Base-by-base conservation (phyloP, 1,139 yeast species). In the Debaryomycetaceae sp. region DNA sequence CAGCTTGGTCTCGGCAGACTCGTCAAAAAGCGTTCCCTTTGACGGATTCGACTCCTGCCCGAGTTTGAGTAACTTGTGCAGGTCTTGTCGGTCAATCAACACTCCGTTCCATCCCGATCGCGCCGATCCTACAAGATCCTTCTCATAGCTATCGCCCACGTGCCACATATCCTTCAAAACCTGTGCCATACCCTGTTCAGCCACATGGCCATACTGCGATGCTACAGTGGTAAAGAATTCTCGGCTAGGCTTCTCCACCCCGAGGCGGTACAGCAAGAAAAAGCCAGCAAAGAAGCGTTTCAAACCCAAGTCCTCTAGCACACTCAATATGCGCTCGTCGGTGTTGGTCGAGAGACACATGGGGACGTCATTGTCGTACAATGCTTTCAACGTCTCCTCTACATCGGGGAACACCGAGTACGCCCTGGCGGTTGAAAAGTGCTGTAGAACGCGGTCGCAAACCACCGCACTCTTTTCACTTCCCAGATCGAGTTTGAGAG, bases 51-150 rank as follows among this genome's bases (percentile, higher is more conserved):
- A 18, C 8, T 16, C 23, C n/a, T 28, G 28, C 15, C 26, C 27
- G 11, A 7, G 12, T n/a, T 33, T 33, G 31, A 52, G 45, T 33
- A 51, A 51, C 15, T 42, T 45, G 24, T 56, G 51, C 3, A 30
- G 26, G 13, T 43, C 37, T 2, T 41, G 34, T 39, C 80, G 53
- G 42, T 74, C 78, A 8, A 75, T 36, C 20, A 71, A 51, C 1
- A 77, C 53, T 3, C 78, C 74, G 36, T 70, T 73, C 74, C 82
- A 70, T 0, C 85, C 86, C 1, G 78, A 62, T 18, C 51, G 49
- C 8, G 56, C 50, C 0, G 76, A 58, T 2, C 75, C 80, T 11
- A 58, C 40, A 34, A 69, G 58, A 42, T 78, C 87, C 30, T 70
- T 65, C 12, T 50, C 51, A 25, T 61, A 47, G 35, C 68, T 72